Evolutionary conservation across 108 stramenopile species (phyloP).

Genomic region (Nannochloropsis oceanica): DNA sequence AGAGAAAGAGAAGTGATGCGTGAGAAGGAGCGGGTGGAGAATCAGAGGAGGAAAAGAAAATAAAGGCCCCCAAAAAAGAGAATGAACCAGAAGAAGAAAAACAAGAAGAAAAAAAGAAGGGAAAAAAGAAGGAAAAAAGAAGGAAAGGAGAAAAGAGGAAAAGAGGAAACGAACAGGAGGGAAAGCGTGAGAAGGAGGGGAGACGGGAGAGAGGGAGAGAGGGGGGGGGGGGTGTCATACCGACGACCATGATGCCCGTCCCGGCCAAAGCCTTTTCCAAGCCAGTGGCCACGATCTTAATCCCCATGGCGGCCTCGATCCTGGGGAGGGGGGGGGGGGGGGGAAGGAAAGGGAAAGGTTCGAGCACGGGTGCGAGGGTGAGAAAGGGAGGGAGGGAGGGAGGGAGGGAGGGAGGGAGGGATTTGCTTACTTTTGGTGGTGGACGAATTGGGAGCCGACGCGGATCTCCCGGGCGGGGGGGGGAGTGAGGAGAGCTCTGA

Average conservation of each 20-base stretch:
- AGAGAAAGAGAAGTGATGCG: too few species aligned
- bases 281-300: constrained; percentile 78
- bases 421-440: constrained; percentile 71
- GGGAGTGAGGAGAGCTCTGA: constrained; percentile 90
- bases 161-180: too few species aligned
- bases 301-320: constrained; percentile 87
- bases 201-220: too few species aligned
- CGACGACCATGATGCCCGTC: constrained; percentile 84
- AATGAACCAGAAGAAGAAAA: background rate
- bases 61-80: background rate
- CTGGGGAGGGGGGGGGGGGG: background rate
- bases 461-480: constrained; percentile 94
- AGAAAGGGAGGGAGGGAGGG: too few species aligned
- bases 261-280: constrained; percentile 96
- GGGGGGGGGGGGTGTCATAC: background rate
- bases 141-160: too few species aligned
- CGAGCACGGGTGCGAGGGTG: too few species aligned
- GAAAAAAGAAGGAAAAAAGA: too few species aligned
- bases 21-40: background rate
- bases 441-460: constrained; percentile 88
- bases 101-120: background rate
- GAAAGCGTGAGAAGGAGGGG: background rate
- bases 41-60: background rate
- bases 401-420: background rate
- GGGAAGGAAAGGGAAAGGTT: too few species aligned